phyloP scores from a whole-genome alignment of 2,329 filamentous ascomycete species.

The Cladosporium sp. region DNA sequence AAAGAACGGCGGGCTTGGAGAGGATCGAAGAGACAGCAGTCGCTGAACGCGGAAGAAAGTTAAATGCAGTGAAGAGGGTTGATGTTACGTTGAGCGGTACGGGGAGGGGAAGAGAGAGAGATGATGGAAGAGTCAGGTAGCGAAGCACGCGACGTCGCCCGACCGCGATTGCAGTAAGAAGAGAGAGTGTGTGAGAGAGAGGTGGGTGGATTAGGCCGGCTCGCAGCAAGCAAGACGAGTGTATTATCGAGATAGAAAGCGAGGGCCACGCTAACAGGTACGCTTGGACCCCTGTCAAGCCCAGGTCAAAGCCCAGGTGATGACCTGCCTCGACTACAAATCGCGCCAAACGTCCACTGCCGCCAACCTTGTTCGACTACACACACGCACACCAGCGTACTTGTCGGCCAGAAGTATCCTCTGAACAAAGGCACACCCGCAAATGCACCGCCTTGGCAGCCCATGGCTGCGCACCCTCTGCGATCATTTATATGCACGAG shows the following conservation, averaged over 20 bases:
- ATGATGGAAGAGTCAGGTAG: no score
- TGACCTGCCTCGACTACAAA: no score
- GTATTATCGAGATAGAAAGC: background rate
- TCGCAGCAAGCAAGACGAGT: background rate
- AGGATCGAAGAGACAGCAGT: background rate
- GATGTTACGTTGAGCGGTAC: background rate
- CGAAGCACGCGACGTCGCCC: background rate
- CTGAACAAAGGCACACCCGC: no score
- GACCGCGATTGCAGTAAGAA: background rate
- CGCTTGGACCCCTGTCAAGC: no score
- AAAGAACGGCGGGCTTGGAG: constrained; percentile 4
- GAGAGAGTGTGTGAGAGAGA: background rate
- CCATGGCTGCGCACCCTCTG: no score
- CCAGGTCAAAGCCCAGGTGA: no score
- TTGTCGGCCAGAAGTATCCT: no score
- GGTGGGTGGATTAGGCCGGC: background rate
- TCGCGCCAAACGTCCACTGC: no score
- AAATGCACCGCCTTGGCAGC: no score
- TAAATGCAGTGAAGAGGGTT: constrained; percentile 1
- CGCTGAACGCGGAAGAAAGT: constrained; percentile 9
- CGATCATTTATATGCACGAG: no score
- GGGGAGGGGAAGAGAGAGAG: background rate
- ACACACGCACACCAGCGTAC: no score
- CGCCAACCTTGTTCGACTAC: no score
- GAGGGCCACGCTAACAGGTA: background rate